Percentiles rank a stretch among this genome's conserved stretches.
Conservation (phyloP, 805 yeast genomes). For the Starmerella scarabaei region DNA sequence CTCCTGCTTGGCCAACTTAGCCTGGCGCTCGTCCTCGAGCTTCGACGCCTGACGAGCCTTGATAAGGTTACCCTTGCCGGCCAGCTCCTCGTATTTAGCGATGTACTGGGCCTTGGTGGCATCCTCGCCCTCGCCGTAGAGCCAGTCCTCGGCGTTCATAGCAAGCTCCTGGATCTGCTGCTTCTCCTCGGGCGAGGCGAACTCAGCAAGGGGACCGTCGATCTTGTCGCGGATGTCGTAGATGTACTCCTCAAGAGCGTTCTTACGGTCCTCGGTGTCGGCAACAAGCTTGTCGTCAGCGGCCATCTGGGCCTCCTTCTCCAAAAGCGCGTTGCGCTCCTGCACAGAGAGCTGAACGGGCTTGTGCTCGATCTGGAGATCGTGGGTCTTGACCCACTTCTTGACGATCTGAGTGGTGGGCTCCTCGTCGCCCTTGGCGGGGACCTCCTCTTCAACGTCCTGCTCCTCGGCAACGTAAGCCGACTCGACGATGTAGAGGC, state of each 20-base stretch:
- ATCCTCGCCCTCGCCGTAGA: slow-evolving; percentile 94
- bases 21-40: slow-evolving; percentile 90
- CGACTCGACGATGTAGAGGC: slow-evolving; percentile 82
- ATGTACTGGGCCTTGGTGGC: slow-evolving; percentile 91
- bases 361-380: slow-evolving; percentile 46
- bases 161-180: slow-evolving; percentile 58
- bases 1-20: slow-evolving; percentile 73
- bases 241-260: slow-evolving; percentile 95
- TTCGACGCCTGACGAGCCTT: slow-evolving; percentile 89
- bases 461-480: slow-evolving; percentile 93
- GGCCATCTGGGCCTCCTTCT: slow-evolving; percentile 71
- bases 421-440: slow-evolving; percentile 44
- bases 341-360: slow-evolving; percentile 48
- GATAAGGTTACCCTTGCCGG: slow-evolving; percentile 85
- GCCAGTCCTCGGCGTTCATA: slow-evolving; percentile 90
- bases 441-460: slow-evolving; percentile 76
- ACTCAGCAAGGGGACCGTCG: slow-evolving; percentile 77
- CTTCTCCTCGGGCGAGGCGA: slow-evolving; percentile 88
- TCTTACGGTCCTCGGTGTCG: slow-evolving; percentile 97
- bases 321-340: slow-evolving; percentile 51
- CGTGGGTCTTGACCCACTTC: slow-evolving; percentile 85
- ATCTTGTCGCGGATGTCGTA: slow-evolving; percentile 94
- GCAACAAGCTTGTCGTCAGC: slow-evolving; percentile 92
- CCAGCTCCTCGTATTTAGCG: slow-evolving; percentile 95
- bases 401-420: slow-evolving; percentile 82